phyloP scores from a whole-genome alignment of 306 rosid species.

The Abrus precatorius region DNA sequence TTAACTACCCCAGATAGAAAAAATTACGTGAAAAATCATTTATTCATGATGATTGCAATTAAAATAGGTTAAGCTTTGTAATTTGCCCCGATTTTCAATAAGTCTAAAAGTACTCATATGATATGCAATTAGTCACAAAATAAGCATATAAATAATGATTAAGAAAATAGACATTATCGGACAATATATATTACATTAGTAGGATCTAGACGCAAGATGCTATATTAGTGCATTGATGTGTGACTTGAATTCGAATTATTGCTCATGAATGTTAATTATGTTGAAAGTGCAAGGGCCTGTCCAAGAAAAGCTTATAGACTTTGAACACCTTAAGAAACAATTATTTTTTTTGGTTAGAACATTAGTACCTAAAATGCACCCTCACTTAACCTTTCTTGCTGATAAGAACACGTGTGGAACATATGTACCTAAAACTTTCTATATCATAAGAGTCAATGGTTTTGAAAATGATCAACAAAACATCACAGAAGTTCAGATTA shows the following conservation, averaged over 20 bases:
- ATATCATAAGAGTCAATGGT: slow-evolving; percentile 50
- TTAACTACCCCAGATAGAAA: slow-evolving; percentile 24
- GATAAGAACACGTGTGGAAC: slow-evolving; percentile 55
- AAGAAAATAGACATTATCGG: slow-evolving; percentile 30
- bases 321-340: slow-evolving; percentile 45
- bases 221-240: slow-evolving; percentile 58
- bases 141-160: slow-evolving; percentile 29
- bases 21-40: background rate
- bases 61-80: slow-evolving; percentile 30
- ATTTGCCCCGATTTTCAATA: slow-evolving; percentile 3
- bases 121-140: background rate
- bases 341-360: slow-evolving; percentile 29
- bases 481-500: background rate
- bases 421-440: slow-evolving; percentile 15
- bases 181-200: slow-evolving; percentile 68
- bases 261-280: slow-evolving; percentile 96
- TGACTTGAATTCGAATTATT: slow-evolving; percentile 87
- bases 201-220: slow-evolving; percentile 84
- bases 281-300: slow-evolving; percentile 89
- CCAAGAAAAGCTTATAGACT: slow-evolving; percentile 48
- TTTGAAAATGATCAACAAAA: slow-evolving; percentile 80
- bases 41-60: background rate
- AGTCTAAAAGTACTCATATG: slow-evolving; percentile 2
- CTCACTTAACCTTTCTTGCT: slow-evolving; percentile 74
- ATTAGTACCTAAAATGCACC: slow-evolving; percentile 15